Conservation (phyloP, 2,329 filamentous ascomycete species). For the Diplodia seriata region DNA sequence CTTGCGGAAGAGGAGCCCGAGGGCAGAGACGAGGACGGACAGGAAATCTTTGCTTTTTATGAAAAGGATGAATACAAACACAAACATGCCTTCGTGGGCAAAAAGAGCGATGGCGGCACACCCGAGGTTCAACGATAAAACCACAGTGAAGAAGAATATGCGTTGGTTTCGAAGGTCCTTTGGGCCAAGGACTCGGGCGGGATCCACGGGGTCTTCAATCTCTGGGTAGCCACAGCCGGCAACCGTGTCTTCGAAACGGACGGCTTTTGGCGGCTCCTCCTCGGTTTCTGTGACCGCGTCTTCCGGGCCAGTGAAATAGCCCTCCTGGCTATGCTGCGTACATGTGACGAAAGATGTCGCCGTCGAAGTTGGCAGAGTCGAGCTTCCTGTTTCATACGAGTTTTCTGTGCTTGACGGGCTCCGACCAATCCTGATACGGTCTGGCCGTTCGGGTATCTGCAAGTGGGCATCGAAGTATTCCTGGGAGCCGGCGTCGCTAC, state of each 20-base stretch:
- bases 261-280: slow-evolving; percentile 7
- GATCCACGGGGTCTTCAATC: slow-evolving; percentile 25
- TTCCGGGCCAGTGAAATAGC: slow-evolving; percentile 14
- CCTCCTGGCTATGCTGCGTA: slow-evolving; percentile 1
- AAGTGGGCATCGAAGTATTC: background rate
- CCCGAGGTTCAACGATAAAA: slow-evolving; percentile 20
- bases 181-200: slow-evolving; percentile 18
- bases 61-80: slow-evolving; percentile 37
- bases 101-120: slow-evolving; percentile 20
- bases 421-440: too few relatives aligned
- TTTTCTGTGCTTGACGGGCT: background rate
- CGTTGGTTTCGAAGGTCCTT: slow-evolving; percentile 28
- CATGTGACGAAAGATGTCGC: slow-evolving; percentile 10
- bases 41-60: slow-evolving; percentile 39
- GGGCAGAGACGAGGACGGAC: slow-evolving; percentile 34
- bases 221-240: slow-evolving; percentile 27
- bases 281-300: background rate
- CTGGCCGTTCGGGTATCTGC: background rate
- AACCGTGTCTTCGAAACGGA: slow-evolving; percentile 23
- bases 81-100: slow-evolving; percentile 28
- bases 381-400: slow-evolving; percentile 1
- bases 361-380: background rate
- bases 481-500: background rate
- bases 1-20: slow-evolving; percentile 29
- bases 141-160: slow-evolving; percentile 14